Conservation (phyloP, 805 yeast genomes). For the Helenozyma baotianmanensis region DNA sequence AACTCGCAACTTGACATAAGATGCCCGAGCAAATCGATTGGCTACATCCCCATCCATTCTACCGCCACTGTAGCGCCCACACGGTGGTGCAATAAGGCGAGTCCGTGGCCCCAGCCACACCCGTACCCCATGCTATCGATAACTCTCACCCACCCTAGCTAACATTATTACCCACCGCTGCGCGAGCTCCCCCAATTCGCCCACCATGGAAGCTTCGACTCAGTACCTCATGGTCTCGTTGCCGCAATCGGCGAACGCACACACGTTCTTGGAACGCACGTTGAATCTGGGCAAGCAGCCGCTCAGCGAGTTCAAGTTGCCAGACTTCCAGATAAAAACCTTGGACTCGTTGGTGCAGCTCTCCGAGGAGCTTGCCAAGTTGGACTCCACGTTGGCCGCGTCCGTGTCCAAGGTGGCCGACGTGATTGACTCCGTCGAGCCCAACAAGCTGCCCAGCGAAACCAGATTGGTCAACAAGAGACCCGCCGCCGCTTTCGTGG, state of each 20-base stretch:
- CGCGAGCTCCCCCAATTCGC: conserved; percentile 1
- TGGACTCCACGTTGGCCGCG: conserved; percentile 71
- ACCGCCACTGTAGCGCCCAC: too few species aligned
- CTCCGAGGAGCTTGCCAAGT: conserved; percentile 80
- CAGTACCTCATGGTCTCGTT: conserved; percentile 53
- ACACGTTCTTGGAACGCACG: conserved; percentile 51
- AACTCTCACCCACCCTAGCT: conserved; percentile 2
- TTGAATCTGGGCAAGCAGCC: conserved; percentile 57
- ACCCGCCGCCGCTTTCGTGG: conserved; percentile 59
- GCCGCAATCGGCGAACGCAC: conserved; percentile 48
- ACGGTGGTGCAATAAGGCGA: too few species aligned
- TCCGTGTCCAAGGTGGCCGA: conserved; percentile 76
- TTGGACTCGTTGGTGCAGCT: conserved; percentile 87
- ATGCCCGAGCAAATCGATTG: too few species aligned
- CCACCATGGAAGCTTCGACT: conserved; percentile 34
- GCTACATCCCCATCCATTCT: too few species aligned
- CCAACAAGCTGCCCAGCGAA: conserved; percentile 19
- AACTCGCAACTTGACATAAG: too few species aligned
- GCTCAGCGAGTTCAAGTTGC: conserved; percentile 57
- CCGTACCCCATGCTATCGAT: conserved; percentile 3
- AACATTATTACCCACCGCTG: too few species aligned
- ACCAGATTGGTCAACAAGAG: conserved; percentile 39
- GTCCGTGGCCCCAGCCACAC: too few species aligned
- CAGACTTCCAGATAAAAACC: conserved; percentile 90
- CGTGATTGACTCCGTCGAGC: conserved; percentile 44